Evolutionary conservation across 306 rosid genomes (phyloP).

Genomic region (Castanea mollissima): DNA sequence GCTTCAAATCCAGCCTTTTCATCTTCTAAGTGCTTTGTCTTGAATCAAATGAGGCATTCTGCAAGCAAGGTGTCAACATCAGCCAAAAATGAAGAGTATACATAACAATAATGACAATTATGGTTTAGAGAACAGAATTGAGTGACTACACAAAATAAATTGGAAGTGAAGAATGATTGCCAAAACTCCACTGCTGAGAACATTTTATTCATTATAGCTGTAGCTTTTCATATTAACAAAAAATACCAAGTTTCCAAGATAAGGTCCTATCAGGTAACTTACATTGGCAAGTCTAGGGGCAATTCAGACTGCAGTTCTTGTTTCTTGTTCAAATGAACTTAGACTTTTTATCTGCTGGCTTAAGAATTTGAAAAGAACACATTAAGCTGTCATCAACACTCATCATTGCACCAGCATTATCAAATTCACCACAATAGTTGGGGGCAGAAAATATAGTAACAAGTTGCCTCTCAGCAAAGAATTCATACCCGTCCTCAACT

Average conservation of each 20-base stretch:
- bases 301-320: conserved; percentile 9
- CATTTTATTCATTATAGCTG: neutral
- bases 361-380: conserved; percentile 44
- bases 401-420: conserved; percentile 46
- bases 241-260: neutral
- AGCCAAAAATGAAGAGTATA: neutral
- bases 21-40: conserved; percentile 5
- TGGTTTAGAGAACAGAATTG: neutral
- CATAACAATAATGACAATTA: neutral
- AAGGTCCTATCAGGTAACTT: neutral
- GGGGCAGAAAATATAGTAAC: conserved; percentile 48
- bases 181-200: neutral
- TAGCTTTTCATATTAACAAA: neutral
- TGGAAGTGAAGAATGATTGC: neutral
- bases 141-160: neutral
- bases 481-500: conserved; percentile 44
- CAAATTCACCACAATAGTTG: conserved; percentile 43
- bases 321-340: conserved; percentile 15
- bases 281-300: conserved; percentile 13
- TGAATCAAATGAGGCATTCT: neutral
- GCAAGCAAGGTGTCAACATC: conserved; percentile 2
- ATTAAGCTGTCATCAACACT: conserved; percentile 43
- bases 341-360: conserved; percentile 35
- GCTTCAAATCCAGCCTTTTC: conserved; percentile 18
- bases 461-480: conserved; percentile 46